Percentiles rank a stretch among this genome's conserved stretches.
Evolutionary conservation across 2,329 filamentous ascomycete genomes (phyloP).

Genomic region (Colletotrichum navitas): DNA sequence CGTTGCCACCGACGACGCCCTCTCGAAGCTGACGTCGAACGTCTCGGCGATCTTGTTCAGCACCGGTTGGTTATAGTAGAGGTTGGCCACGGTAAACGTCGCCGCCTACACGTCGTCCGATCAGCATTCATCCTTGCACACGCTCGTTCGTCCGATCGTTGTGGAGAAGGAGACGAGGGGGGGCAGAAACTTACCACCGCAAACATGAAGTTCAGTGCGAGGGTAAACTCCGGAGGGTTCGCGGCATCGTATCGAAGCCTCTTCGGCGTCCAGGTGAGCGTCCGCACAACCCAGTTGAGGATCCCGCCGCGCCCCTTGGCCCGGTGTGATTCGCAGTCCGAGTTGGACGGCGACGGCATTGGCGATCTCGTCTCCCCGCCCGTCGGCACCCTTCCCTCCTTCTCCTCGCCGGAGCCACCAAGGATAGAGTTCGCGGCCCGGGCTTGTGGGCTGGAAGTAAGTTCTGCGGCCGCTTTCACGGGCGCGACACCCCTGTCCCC

Average conservation of each 20-base stretch:
- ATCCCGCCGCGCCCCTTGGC: conserved; percentile 4
- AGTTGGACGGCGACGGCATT: conserved; percentile 4
- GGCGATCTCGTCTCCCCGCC: conserved; percentile 24
- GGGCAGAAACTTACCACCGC: conserved; percentile 62
- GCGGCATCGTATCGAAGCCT: conserved; percentile 76
- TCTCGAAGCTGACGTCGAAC: conserved; percentile 78
- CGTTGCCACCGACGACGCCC: conserved; percentile 76
- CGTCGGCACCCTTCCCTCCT: not conserved
- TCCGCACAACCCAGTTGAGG: conserved; percentile 3
- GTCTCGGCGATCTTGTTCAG: conserved; percentile 79
- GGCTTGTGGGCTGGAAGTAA: conserved; percentile 5
- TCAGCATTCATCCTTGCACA: not conserved
- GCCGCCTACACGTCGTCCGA: conserved; percentile 54
- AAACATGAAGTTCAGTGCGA: conserved; percentile 78
- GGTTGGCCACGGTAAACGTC: conserved; percentile 80
- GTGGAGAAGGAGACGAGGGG: not conserved
- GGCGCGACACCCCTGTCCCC: conserved; percentile 14
- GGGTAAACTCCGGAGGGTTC: conserved; percentile 75
- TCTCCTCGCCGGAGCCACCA: not conserved
- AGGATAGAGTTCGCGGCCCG: conserved; percentile 15
- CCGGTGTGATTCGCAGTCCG: conserved; percentile 19
- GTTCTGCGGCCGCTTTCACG: not conserved
- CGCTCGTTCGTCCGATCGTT: not conserved
- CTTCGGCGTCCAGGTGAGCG: conserved; percentile 70
- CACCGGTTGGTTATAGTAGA: conserved; percentile 87